Conservation (phyloP, 768 basidiomycete species). For the Termitomyces sp. region DNA sequence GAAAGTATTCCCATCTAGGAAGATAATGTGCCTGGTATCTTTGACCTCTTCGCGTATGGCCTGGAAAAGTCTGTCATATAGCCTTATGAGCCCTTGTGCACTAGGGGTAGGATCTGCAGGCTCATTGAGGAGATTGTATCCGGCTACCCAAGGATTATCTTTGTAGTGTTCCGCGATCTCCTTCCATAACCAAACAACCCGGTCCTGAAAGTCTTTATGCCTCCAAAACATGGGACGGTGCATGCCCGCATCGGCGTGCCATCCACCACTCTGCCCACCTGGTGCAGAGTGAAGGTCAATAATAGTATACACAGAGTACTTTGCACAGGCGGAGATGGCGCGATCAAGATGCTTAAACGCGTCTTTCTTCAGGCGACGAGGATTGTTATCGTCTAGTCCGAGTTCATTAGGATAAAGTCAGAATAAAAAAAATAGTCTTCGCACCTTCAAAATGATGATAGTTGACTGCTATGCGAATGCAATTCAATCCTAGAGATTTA, state of each 20-base stretch:
- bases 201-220: conserved; percentile 83
- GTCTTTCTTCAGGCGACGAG: conserved; percentile 64
- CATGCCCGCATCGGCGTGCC: conserved; percentile 76
- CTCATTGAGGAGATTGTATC: conserved; percentile 84
- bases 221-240: conserved; percentile 73
- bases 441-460: conserved; percentile 67
- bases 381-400: conserved; percentile 60
- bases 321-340: conserved; percentile 67
- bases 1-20: conserved; percentile 85
- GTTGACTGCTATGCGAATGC: conserved; percentile 70
- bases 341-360: conserved; percentile 84
- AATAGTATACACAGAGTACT: conserved; percentile 72
- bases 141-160: conserved; percentile 75
- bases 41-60: conserved; percentile 74
- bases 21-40: conserved; percentile 62
- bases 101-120: conserved; percentile 58
- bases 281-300: conserved; percentile 77
- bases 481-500: conserved; percentile 74
- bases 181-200: conserved; percentile 70
- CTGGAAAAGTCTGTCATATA: conserved; percentile 62
- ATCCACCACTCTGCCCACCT: conserved; percentile 68
- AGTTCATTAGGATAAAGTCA: background rate
- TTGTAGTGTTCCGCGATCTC: conserved; percentile 72
- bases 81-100: conserved; percentile 58
- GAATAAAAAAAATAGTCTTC: background rate